These are phyloP conservation scores for Lepidium aucheri DNA, from an alignment of 345 rosid genomes.

Conservation along the genomic window DNA sequence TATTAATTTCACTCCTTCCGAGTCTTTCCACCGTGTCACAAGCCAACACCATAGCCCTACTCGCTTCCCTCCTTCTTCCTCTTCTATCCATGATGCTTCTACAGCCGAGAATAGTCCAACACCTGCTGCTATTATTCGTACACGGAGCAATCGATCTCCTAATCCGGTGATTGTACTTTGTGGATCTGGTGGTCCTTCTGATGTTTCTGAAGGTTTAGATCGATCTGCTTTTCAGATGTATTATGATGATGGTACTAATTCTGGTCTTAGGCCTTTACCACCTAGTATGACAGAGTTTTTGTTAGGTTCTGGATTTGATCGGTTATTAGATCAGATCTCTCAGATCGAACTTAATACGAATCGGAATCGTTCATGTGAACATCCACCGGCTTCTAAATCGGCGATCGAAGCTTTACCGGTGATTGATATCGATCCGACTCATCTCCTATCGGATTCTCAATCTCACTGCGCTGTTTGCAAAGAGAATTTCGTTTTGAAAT, in stretches of 20 bases:
- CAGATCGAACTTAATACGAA: conserved; percentile 63
- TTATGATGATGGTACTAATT: conserved; percentile 77
- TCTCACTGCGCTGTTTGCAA: conserved; percentile 90
- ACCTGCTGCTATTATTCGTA: background rate
- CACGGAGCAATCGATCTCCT: conserved; percentile 45
- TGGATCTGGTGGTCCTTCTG: conserved; percentile 38
- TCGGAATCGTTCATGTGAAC: conserved; percentile 44
- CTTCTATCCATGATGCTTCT: conserved; percentile 12
- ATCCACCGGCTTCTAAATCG: conserved; percentile 79
- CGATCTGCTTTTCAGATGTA: conserved; percentile 53
- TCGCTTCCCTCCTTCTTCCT: conserved; percentile 15
- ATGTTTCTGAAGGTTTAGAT: conserved; percentile 24
- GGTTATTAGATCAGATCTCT: conserved; percentile 68
- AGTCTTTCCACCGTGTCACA: conserved; percentile 8
- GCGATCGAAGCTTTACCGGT: conserved; percentile 80
- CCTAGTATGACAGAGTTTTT: conserved; percentile 76
- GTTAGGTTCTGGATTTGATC: conserved; percentile 81
- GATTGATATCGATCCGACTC: conserved; percentile 36
- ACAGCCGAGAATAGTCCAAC: background rate
- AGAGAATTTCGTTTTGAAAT: conserved; percentile 57
- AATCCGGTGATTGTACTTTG: conserved; percentile 83
- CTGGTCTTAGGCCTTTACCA: conserved; percentile 78
- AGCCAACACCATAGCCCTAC: conserved; percentile 31
- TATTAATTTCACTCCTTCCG: conserved; percentile 26
- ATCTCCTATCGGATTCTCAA: conserved; percentile 44